Base-by-base conservation (phyloP, 257 asterid species). In the Fraxinus quadrangulata region DNA sequence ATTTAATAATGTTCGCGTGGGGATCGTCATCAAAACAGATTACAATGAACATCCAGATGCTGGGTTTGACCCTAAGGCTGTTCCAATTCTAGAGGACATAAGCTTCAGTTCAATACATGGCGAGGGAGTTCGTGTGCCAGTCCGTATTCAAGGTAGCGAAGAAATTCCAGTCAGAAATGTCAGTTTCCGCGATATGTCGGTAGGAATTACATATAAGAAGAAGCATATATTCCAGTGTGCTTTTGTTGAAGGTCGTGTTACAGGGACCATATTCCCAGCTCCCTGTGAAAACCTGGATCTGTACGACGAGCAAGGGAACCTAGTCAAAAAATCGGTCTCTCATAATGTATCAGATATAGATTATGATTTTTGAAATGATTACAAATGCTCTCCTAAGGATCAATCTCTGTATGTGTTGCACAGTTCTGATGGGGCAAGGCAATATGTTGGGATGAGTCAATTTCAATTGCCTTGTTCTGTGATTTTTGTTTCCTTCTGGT, bases 1-100 rank as follows among this genome's bases (percentile, higher is more conserved):
- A 77, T 89, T 96, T 31, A 90, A 87, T n/a, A 90, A 86, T 3
- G 84, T 87, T 7, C 91, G 99, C 4, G 99, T 90, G 34, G 99
- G 99, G 7, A 89, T 96, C 4, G 97, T 96, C 49, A 87, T 96
- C 78, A 96, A 93, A 81, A 93, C 99, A 19, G 98, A 93, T 78
- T 96, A 96, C 89, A 93, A 93, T 23, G 99, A 96, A 81, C 99
- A 96, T 79, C 97, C 99, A 0, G 97, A 89, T 30, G 84, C 51
- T 2, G 92, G 84, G 2, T 96, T 74, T 59, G 92, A 96, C 81
- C 98, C 97, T 71, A 86, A 86, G 70, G 99, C 99, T 0, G 81
- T 83, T 65, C 99, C 99, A 7, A 26, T 83, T 30, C 81, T 96
- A 0, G 91, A 92, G 71, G 88, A 89, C 89, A 92, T 96, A 87